Percentiles rank a stretch among this genome's conserved stretches.
phyloP scores from a whole-genome alignment of 352 stramenopile genomes.

The Phytophthora foliorum region DNA sequence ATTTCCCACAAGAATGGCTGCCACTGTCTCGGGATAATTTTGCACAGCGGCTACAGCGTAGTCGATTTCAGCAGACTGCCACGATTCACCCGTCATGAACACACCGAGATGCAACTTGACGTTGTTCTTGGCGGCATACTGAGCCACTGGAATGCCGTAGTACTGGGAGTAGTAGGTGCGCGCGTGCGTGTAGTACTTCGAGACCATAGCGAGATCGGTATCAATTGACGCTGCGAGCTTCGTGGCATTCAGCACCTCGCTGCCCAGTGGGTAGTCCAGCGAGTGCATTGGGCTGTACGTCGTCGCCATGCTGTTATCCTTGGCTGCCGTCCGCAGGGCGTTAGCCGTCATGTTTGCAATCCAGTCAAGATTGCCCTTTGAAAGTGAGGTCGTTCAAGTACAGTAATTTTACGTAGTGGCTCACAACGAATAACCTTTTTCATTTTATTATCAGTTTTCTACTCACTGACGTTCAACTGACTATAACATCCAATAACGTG shows the following conservation, averaged over 20 bases:
- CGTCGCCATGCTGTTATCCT: constrained; percentile 44
- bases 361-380: too few species aligned
- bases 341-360: too few species aligned
- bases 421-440: too few species aligned
- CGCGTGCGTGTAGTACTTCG: constrained; percentile 53
- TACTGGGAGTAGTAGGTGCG: constrained; percentile 72
- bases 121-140: constrained; percentile 56
- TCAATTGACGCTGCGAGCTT: constrained; percentile 45
- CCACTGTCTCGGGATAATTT: constrained; percentile 53
- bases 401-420: too few species aligned
- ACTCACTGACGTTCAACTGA: too few species aligned
- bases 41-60: constrained; percentile 50
- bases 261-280: constrained; percentile 51
- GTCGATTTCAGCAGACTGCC: constrained; percentile 55
- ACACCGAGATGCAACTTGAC: constrained; percentile 68
- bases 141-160: constrained; percentile 50
- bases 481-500: too few species aligned
- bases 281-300: constrained; percentile 71
- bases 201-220: constrained; percentile 55
- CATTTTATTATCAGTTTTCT: too few species aligned
- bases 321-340: background rate
- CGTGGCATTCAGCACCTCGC: constrained; percentile 24
- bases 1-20: constrained; percentile 63
- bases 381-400: too few species aligned
- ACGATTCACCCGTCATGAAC: constrained; percentile 58